Conservation (phyloP, 2,329 filamentous ascomycete species). For the Alternaria panax region DNA sequence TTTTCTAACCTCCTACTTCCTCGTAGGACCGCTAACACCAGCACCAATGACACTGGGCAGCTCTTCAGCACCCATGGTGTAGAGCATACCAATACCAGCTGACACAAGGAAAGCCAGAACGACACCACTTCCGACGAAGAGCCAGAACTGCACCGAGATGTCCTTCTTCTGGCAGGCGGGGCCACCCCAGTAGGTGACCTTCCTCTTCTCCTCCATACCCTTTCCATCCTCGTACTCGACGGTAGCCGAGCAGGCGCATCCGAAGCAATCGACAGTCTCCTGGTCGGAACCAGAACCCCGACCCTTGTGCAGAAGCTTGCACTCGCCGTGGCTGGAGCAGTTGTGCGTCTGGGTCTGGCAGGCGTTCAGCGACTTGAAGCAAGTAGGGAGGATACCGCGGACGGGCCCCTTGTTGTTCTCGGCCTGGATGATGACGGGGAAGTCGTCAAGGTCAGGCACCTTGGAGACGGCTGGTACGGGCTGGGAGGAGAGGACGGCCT, state of each 20-base stretch:
- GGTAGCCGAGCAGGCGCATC: conserved; percentile 76
- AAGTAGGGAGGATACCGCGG: conserved; percentile 69
- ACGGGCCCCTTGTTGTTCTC: conserved; percentile 45
- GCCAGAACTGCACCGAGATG: conserved; percentile 85
- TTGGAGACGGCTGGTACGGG: conserved; percentile 38
- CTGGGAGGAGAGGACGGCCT: conserved; percentile 40
- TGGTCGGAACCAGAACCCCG: conserved; percentile 48
- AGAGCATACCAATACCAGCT: conserved; percentile 79
- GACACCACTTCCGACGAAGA: conserved; percentile 79
- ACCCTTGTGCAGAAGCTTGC: conserved; percentile 69
- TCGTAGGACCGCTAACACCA: conserved; percentile 74
- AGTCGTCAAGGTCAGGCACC: conserved; percentile 39
- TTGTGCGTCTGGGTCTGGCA: conserved; percentile 75
- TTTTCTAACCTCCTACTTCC: conserved; percentile 42
- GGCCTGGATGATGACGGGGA: conserved; percentile 34
- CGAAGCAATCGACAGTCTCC: conserved; percentile 68
- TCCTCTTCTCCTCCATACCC: conserved; percentile 56
- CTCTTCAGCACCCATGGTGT: conserved; percentile 83
- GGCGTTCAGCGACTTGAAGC: conserved; percentile 73
- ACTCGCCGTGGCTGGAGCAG: conserved; percentile 84
- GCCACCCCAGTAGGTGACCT: conserved; percentile 81
- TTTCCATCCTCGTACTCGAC: conserved; percentile 57
- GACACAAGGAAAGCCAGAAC: conserved; percentile 71
- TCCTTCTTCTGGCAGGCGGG: conserved; percentile 90
- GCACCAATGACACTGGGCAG: conserved; percentile 95